phyloP scores from a whole-genome alignment of 371 early-diverging fungal genomes.

The Circinella umbellata region DNA sequence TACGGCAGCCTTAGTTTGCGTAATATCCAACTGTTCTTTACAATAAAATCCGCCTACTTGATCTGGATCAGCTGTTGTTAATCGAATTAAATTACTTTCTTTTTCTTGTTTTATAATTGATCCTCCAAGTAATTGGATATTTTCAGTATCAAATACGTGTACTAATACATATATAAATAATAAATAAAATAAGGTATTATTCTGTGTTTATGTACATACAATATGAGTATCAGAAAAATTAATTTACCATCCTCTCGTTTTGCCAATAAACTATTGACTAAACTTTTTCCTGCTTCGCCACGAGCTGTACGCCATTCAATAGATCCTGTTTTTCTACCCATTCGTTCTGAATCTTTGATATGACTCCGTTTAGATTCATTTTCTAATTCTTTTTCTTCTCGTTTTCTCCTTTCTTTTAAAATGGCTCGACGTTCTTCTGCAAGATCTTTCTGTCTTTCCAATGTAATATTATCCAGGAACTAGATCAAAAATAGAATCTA shows the following conservation, averaged over 20 bases:
- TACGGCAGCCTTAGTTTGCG: conserved; percentile 27
- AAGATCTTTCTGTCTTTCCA: conserved; percentile 20
- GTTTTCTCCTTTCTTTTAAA: conserved; percentile 29
- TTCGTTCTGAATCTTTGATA: conserved; percentile 37
- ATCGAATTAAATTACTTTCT: conserved; percentile 8
- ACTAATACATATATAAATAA: background rate
- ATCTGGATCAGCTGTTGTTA: conserved; percentile 29
- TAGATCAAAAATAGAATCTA: conserved; percentile 13
- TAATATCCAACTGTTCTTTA: conserved; percentile 17
- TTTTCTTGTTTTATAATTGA: background rate
- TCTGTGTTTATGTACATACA: background rate
- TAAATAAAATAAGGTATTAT: background rate
- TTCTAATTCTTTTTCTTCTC: conserved; percentile 51
- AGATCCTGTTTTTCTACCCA: conserved; percentile 57
- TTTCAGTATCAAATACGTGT: background rate
- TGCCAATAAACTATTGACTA: conserved; percentile 1
- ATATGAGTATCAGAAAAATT: background rate
- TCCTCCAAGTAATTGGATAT: background rate
- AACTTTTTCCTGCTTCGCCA: conserved; percentile 4
- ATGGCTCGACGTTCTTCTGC: conserved; percentile 4
- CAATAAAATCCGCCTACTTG: conserved; percentile 34
- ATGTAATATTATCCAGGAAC: conserved; percentile 22
- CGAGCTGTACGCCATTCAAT: conserved; percentile 20
- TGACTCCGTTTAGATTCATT: conserved; percentile 24
- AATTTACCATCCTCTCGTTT: conserved; percentile 7